Base-by-base conservation (phyloP, 2,329 filamentous ascomycete species). In the Xylaria sp. region DNA sequence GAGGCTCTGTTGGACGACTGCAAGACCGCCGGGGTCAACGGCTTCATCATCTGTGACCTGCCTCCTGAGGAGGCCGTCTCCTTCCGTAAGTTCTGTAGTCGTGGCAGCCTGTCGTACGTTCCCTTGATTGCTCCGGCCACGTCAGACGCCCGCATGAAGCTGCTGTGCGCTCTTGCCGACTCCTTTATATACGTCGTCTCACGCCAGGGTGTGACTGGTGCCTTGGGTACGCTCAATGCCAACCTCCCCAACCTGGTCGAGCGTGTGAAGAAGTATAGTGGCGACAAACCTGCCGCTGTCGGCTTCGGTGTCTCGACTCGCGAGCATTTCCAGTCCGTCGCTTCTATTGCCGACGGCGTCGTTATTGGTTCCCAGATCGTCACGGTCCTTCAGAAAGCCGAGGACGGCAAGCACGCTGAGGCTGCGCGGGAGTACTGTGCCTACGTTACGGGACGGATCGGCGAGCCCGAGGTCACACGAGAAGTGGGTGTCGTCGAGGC, bases 171-270 rank as follows among this genome's bases (percentile, higher is more conserved):
- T 80, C 95, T 99, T 72, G 96, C 96, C 78, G 95, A 98, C 82
- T 98, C 94, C 3, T 99, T 98, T 85, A 97, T 99, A 83, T 99
- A 99, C 80, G 94, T 99, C 70, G 96, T 99, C 65, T 98, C 95
- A 32, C 89, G 95, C 76, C 97, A 97, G 92, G 96, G 96, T 76
- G 95, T 98, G 66, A 99, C 96, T 10, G 96, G 96, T 76, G 96
- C 94, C 15, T 91, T 90, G 0, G 94, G 94, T 41, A 90, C 90
- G 32, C 84, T 99, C 77, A 97, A 93, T 81, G 86, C 90, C 54
- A 91, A 92, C 68, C 88, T 99, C 41, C 94, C 94, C 15, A 90
- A 92, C 61, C 88, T 99, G 46, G 85, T 99, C 67, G 88, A 89
- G 66, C 90, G 93, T 48, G 96, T 99, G 32, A 96, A 97, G 84